Evolutionary conservation across 2,329 filamentous ascomycete species (phyloP).

Genomic region (Calonectria pseudoturangicola): DNA sequence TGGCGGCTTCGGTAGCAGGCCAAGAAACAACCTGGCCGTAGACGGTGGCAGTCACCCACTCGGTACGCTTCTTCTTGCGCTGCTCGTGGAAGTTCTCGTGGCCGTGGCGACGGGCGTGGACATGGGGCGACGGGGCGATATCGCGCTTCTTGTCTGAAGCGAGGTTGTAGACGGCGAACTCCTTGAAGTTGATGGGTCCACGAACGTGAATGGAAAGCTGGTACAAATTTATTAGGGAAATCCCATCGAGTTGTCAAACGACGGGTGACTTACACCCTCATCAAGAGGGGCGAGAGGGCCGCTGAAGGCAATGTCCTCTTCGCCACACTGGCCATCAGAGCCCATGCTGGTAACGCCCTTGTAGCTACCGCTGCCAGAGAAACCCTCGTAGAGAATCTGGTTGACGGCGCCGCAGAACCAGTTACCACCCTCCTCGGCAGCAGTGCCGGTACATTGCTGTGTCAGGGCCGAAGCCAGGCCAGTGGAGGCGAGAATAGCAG

Average conservation of each 20-base stretch:
- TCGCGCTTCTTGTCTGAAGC: slow-evolving; percentile 57
- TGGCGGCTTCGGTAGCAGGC: slow-evolving; percentile 60
- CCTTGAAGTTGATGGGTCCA: slow-evolving; percentile 79
- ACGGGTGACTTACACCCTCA: slow-evolving; percentile 76
- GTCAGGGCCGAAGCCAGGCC: slow-evolving; percentile 56
- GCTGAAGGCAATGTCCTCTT: slow-evolving; percentile 70
- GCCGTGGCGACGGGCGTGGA: slow-evolving; percentile 60
- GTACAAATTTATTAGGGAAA: not conserved
- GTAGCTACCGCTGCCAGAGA: slow-evolving; percentile 77
- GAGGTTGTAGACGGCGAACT: slow-evolving; percentile 82
- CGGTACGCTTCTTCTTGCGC: slow-evolving; percentile 67
- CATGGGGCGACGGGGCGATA: slow-evolving; percentile 50
- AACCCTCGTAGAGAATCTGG: slow-evolving; percentile 80
- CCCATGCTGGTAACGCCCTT: slow-evolving; percentile 78
- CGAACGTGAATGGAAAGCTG: slow-evolving; percentile 84
- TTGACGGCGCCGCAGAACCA: slow-evolving; percentile 80
- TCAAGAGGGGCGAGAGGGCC: slow-evolving; percentile 80
- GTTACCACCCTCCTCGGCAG: slow-evolving; percentile 70
- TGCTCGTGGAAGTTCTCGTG: slow-evolving; percentile 71
- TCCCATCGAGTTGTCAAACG: not conserved
- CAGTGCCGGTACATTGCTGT: slow-evolving; percentile 60
- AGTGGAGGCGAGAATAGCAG: slow-evolving; percentile 55
- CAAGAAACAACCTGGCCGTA: slow-evolving; percentile 75
- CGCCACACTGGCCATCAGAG: slow-evolving; percentile 71
- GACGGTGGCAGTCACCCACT: slow-evolving; percentile 73